These are phyloP conservation scores for Lyophyllum shimeji DNA, from an alignment of 768 basidiomycete species.

Conservation along the genomic window DNA sequence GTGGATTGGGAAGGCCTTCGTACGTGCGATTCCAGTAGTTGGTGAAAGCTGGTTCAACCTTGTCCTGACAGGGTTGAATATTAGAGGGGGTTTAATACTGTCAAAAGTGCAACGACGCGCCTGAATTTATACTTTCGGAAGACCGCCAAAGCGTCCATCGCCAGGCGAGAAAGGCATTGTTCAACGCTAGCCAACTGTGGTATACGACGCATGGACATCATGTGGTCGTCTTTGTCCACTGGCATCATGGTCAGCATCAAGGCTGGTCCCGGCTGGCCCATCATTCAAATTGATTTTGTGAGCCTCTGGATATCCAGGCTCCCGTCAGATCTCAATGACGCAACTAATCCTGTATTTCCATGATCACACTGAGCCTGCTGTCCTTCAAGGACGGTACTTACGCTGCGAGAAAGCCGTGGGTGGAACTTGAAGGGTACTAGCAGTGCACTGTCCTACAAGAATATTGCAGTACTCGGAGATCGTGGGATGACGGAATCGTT, in stretches of 20 bases:
- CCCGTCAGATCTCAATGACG: too few species aligned
- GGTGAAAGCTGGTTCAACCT: not conserved
- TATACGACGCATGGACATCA: too few species aligned
- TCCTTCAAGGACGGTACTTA: too few species aligned
- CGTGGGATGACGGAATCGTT: too few species aligned
- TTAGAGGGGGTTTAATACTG: not conserved
- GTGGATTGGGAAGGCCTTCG: not conserved
- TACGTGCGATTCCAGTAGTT: not conserved
- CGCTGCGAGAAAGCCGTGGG: too few species aligned
- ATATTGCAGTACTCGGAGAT: too few species aligned
- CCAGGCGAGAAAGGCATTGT: not conserved
- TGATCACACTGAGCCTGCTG: too few species aligned
- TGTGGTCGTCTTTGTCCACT: not conserved
- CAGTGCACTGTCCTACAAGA: too few species aligned
- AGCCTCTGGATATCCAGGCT: too few species aligned
- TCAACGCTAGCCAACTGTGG: not conserved
- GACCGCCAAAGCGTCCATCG: conserved; percentile 1
- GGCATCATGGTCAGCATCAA: not conserved
- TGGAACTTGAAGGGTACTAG: too few species aligned
- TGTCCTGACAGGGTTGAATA: not conserved
- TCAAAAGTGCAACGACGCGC: not conserved
- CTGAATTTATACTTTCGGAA: not conserved
- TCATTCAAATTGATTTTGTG: not conserved
- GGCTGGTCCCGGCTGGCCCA: not conserved
- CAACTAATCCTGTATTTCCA: too few species aligned